These are phyloP conservation scores for Coriolopsis trogii DNA, from an alignment of 1,284 basidiomycete species.

Conservation along the genomic window DNA sequence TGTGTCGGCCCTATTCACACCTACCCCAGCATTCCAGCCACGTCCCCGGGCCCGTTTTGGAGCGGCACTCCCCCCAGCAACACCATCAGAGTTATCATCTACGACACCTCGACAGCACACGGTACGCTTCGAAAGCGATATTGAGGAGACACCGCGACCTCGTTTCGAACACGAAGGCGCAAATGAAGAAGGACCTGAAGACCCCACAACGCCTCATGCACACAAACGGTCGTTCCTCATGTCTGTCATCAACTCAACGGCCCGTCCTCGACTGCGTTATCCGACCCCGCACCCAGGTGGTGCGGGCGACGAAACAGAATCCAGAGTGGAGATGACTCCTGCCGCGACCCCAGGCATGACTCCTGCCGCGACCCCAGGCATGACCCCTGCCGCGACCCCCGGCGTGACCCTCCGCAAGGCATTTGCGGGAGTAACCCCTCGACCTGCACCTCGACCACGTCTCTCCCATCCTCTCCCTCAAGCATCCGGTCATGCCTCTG, in stretches of 20 bases:
- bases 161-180: conserved; percentile 5
- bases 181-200: conserved; percentile 17
- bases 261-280: conserved; percentile 67
- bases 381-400: conserved; percentile 33
- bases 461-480: conserved; percentile 67
- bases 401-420: conserved; percentile 42
- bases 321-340: conserved; percentile 27
- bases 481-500: conserved; percentile 36
- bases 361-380: conserved; percentile 33
- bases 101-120: conserved; percentile 29
- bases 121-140: conserved; percentile 22
- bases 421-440: conserved; percentile 67
- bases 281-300: conserved; percentile 66
- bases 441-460: conserved; percentile 42
- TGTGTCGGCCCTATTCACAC: conserved; percentile 48
- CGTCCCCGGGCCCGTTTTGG: conserved; percentile 64
- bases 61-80: conserved; percentile 35
- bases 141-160: conserved; percentile 26
- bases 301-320: conserved; percentile 16
- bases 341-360: conserved; percentile 33
- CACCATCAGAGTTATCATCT: conserved; percentile 16
- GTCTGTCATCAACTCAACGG: conserved; percentile 75
- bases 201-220: conserved; percentile 62
- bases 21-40: conserved; percentile 61
- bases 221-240: conserved; percentile 76